Conservation (phyloP, 2,329 filamentous ascomycete genomes). For the Pseudopithomyces chartarum region DNA sequence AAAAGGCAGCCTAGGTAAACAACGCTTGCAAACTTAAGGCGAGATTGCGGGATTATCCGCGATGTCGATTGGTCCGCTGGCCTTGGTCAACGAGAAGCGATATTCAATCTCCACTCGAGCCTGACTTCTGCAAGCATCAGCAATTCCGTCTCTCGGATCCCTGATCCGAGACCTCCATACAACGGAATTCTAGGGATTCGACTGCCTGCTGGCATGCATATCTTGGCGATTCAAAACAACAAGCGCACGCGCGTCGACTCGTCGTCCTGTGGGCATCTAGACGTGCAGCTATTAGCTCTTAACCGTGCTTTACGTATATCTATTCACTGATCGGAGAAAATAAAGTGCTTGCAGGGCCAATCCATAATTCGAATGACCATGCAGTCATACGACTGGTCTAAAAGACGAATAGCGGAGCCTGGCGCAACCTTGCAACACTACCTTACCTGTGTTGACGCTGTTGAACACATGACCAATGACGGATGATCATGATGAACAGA, state of each 20-base stretch:
- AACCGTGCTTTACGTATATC: background rate
- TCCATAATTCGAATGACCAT: constrained; percentile 4
- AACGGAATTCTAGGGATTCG: background rate
- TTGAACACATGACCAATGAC: constrained; percentile 31
- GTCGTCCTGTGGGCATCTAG: background rate
- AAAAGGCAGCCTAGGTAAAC: background rate
- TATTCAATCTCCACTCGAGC: background rate
- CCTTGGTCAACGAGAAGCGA: background rate
- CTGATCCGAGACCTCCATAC: background rate
- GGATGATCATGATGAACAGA: constrained; percentile 11
- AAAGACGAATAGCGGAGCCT: constrained; percentile 24
- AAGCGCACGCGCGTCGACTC: background rate
- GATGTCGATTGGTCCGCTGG: background rate
- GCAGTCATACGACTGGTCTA: constrained; percentile 37
- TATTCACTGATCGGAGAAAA: background rate
- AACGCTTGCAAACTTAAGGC: background rate
- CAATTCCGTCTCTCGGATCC: background rate
- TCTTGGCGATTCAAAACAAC: background rate
- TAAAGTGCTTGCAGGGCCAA: constrained; percentile 10
- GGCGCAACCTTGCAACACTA: constrained; percentile 18
- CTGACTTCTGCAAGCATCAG: background rate
- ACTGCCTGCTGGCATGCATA: background rate
- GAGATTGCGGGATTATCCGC: background rate
- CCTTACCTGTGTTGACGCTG: constrained; percentile 18
- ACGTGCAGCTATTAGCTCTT: background rate